phyloP scores from a whole-genome alignment of 495 filamentous ascomycete species.

The Xylaria acuta region DNA sequence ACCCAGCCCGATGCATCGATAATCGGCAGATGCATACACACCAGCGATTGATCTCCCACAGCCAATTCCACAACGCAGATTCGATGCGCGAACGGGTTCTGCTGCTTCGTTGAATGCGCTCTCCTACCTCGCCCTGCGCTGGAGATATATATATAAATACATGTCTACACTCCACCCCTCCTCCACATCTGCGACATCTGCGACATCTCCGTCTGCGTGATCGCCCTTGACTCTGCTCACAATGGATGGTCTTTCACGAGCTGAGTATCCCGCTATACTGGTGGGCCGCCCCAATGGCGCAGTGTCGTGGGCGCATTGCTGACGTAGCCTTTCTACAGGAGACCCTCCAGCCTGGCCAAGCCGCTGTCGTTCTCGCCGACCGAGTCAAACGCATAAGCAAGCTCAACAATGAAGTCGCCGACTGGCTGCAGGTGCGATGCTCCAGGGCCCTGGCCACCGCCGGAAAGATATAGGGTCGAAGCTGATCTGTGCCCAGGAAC shows the following conservation, averaged over 20 bases:
- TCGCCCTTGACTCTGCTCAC: constrained; percentile 53
- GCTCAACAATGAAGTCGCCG: constrained; percentile 90
- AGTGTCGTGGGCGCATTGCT: constrained; percentile 19
- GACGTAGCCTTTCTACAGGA: constrained; percentile 59
- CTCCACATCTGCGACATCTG: constrained; percentile 30
- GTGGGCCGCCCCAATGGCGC: constrained; percentile 60
- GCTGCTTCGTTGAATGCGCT: constrained; percentile 33
- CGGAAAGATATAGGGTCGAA: constrained; percentile 25
- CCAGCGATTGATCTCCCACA: not conserved
- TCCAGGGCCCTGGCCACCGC: not conserved
- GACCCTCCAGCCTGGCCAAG: constrained; percentile 82
- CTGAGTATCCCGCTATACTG: constrained; percentile 96
- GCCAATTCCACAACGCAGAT: not conserved
- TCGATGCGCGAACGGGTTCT: constrained; percentile 5
- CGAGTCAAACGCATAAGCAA: constrained; percentile 85
- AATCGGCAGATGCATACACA: not conserved
- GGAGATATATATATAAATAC: constrained; percentile 42
- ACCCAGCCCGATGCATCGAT: constrained; percentile 17
- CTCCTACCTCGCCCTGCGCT: constrained; percentile 28
- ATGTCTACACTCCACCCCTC: constrained; percentile 42
- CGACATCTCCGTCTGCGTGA: constrained; percentile 32
- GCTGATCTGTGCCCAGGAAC: constrained; percentile 68
- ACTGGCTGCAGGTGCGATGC: constrained; percentile 88
- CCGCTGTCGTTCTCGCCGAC: constrained; percentile 83
- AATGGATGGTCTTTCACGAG: constrained; percentile 78